These are phyloP conservation scores for Dendrothele bispora DNA, from an alignment of 768 basidiomycete genomes.

Conservation along the genomic window DNA sequence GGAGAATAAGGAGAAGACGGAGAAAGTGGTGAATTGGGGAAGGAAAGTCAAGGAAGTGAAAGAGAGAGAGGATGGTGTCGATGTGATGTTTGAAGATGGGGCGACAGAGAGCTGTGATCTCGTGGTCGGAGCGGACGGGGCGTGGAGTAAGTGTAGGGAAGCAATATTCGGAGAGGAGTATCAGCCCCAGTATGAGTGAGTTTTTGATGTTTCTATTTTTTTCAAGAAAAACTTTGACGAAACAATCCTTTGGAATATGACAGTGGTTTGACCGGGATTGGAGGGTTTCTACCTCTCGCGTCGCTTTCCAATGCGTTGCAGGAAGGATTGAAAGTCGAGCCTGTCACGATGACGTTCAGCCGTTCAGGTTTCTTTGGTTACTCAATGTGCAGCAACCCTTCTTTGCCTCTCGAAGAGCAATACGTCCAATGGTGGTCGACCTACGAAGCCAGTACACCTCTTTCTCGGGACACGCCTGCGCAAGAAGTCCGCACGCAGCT, in stretches of 20 bases:
- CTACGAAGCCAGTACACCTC: constrained; percentile 30
- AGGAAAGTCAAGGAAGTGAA: constrained; percentile 25
- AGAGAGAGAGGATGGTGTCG: constrained; percentile 24
- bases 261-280: constrained; percentile 36
- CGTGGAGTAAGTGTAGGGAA: constrained; percentile 33
- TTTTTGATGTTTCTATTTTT: not conserved
- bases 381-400: constrained; percentile 19
- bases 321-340: constrained; percentile 25
- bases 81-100: constrained; percentile 29
- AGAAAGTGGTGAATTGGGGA: constrained; percentile 34
- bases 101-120: constrained; percentile 32
- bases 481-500: constrained; percentile 27
- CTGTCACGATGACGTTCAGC: constrained; percentile 39
- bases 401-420: constrained; percentile 4
- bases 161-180: constrained; percentile 29
- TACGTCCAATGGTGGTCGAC: constrained; percentile 42
- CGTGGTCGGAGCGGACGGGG: constrained; percentile 41
- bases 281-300: constrained; percentile 35
- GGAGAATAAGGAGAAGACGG: no score
- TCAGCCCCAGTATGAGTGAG: constrained; percentile 28
- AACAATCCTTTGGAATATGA: not conserved
- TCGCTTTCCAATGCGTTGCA: constrained; percentile 25
- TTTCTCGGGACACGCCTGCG: constrained; percentile 22
- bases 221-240: not conserved
- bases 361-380: constrained; percentile 39